Evolutionary conservation across 352 stramenopile species (phyloP).

Genomic region (Phytophthora tubulina): DNA sequence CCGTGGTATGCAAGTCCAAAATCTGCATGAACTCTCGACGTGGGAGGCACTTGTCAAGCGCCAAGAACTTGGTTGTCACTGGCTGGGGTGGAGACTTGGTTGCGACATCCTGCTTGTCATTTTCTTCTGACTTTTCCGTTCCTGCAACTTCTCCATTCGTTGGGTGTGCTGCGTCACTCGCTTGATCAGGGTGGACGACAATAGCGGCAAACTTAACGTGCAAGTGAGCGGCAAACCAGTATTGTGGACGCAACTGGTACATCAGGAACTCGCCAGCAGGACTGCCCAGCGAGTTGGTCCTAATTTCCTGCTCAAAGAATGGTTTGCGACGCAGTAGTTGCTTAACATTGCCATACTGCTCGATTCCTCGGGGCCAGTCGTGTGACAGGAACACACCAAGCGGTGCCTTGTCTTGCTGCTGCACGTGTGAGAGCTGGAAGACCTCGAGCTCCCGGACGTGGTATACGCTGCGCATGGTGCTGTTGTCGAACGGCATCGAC

Average conservation of each 20-base stretch:
- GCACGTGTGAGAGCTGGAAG: slow-evolving; percentile 90
- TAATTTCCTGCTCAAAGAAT: slow-evolving; percentile 96
- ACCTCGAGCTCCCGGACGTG: slow-evolving; percentile 95
- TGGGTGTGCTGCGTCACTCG: slow-evolving; percentile 5
- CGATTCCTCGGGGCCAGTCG: slow-evolving; percentile 99
- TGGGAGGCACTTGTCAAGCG: slow-evolving; percentile 99
- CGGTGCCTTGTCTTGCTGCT: slow-evolving; percentile 49
- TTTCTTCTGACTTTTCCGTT: slow-evolving; percentile 3
- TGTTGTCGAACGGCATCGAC: slow-evolving; percentile 69
- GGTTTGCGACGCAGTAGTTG: slow-evolving; percentile 94
- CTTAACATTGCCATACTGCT: slow-evolving; percentile 93
- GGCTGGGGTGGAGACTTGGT: slow-evolving; percentile 15
- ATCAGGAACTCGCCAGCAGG: slow-evolving; percentile 94
- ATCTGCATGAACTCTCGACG: slow-evolving; percentile 96
- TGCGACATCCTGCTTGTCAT: slow-evolving; percentile 14
- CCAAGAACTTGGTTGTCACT: slow-evolving; percentile 59
- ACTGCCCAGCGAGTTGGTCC: slow-evolving; percentile 94
- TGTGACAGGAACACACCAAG: slow-evolving; percentile 97
- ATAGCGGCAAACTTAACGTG: slow-evolving; percentile 98
- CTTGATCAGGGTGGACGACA: slow-evolving; percentile 79
- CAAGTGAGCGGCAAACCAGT: slow-evolving; percentile 99
- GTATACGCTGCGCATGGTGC: slow-evolving; percentile 95
- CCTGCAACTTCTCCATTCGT: slow-evolving; percentile 3
- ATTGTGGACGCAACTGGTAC: slow-evolving; percentile 90
- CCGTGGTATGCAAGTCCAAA: slow-evolving; percentile 72